Evolutionary conservation across 2,329 filamentous ascomycete species (phyloP), one percentile per base, ranked within the genome.

Genomic region (Berkeleyomyces rouxiae): DNA sequence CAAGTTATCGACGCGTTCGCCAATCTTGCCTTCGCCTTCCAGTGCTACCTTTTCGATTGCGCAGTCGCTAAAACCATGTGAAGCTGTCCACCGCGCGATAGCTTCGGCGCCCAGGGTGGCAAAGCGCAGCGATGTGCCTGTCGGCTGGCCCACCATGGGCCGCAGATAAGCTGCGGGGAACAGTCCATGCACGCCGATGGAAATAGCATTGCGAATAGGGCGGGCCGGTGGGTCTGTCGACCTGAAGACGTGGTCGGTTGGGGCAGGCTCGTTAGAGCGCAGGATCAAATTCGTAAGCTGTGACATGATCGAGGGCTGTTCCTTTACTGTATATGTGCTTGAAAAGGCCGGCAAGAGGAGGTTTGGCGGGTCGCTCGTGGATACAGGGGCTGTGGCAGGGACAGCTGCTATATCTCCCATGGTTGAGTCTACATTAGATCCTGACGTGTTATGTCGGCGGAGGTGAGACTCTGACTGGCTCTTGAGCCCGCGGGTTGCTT

Each of bases 41-140:
- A 99, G 79, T 0, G 92, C 90, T 11, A 97, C 88, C 71, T 95
- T 96, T 70, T 96, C 90, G 62, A 99, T 89, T 67, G 95, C 87
- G 65, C 82, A 84, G 66, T 90, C 87, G 1, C 79, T 75, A 65
- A 85, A 90, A 0, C 87, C 86, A 67, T 89, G 82, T 10, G 77
- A 77, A 61, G 89, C 83, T 0, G 89, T 83, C 89, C 91, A 99
- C 65, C 85, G 80, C 64, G 86, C 82, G 68, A 99, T 92, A 1
- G 89, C 86, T 46, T 88, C 84, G 4, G 90, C 90, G 16, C 87
- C 88, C 69, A 92, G 86, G 66, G 88, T 92, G 7, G 91, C 90
- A 70, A 99, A 99, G 47, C 90, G 86, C 63, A 97, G 84, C 0
- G 92, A 97, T 0, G 93, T 99, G 4, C 93, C 93, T 0, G 91